A percentile compares a stretch with the other conserved stretches of the same genome.
phyloP scores from a whole-genome alignment of 2,329 filamentous ascomycete genomes.

The Cadophora gregata region DNA sequence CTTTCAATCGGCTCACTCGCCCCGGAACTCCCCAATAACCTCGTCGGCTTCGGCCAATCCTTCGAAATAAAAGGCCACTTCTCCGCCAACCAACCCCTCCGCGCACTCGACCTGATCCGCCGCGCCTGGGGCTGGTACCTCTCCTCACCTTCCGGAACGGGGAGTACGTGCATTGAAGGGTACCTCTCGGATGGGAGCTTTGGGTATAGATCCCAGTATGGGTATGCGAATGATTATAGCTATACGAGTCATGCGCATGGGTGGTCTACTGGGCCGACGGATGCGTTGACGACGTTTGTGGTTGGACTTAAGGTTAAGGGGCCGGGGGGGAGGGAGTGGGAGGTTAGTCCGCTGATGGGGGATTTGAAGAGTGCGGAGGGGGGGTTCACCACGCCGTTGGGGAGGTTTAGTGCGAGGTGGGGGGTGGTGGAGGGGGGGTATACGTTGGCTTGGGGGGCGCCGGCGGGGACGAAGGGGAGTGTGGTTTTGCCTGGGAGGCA shows the following conservation, averaged over 20 bases:
- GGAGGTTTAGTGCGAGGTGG: slow-evolving; percentile 47
- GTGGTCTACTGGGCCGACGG: slow-evolving; percentile 56
- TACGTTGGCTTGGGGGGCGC: slow-evolving; percentile 28
- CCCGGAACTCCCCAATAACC: slow-evolving; percentile 60
- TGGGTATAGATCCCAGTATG: too few species aligned
- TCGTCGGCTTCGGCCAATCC: slow-evolving; percentile 63
- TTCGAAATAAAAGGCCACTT: slow-evolving; percentile 66
- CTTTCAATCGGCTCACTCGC: slow-evolving; percentile 58
- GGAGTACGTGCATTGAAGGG: slow-evolving; percentile 65
- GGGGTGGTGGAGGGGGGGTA: slow-evolving; percentile 24
- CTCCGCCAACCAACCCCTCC: slow-evolving; percentile 51
- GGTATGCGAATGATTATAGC: slow-evolving; percentile 49
- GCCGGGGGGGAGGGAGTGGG: slow-evolving; percentile 47
- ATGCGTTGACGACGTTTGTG: slow-evolving; percentile 51
- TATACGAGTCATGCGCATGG: slow-evolving; percentile 57
- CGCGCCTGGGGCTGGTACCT: slow-evolving; percentile 66
- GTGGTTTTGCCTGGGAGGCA: slow-evolving; percentile 26
- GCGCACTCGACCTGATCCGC: slow-evolving; percentile 62
- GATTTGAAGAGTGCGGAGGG: slow-evolving; percentile 48
- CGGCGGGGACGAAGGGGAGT: slow-evolving; percentile 28
- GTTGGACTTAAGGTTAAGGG: slow-evolving; percentile 50
- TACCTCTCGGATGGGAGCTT: slow-evolving; percentile 62
- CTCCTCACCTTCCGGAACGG: slow-evolving; percentile 61
- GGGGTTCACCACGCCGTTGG: slow-evolving; percentile 49
- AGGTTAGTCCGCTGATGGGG: slow-evolving; percentile 49